Conservation (phyloP, 371 early-diverging fungal species). For the Smittium mucronatum region DNA sequence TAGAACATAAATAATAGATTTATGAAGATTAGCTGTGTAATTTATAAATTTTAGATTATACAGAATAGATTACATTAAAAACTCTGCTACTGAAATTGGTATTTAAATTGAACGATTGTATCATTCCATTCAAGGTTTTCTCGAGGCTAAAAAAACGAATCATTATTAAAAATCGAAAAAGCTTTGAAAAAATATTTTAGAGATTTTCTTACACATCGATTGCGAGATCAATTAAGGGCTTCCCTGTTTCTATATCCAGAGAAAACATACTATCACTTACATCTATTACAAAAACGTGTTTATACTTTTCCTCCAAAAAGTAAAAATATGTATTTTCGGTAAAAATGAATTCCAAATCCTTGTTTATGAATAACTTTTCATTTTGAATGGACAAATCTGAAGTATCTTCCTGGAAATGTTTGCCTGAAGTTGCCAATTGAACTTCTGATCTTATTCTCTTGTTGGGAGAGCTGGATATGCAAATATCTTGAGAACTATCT, state of each 20-base stretch:
- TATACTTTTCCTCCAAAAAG: constrained; percentile 25
- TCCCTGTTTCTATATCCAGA: constrained; percentile 28
- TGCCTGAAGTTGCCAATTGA: no score
- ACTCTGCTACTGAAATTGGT: constrained; percentile 15
- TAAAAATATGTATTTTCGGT: constrained; percentile 33
- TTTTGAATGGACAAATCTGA: no score
- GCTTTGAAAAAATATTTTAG: no score
- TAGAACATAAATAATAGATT: no score
- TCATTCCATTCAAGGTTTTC: constrained; percentile 32
- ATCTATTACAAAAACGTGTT: constrained; percentile 32
- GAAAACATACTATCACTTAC: constrained; percentile 35
- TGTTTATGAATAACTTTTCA: no score
- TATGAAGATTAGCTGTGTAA: no score
- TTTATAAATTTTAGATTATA: no score
- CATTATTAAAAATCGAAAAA: no score
- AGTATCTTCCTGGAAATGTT: no score
- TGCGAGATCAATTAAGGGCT: constrained; percentile 24
- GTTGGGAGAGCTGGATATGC: no score
- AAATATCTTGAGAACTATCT: no score
- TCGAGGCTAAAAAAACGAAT: constrained; percentile 16
- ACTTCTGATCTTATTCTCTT: no score
- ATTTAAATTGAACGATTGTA: constrained; percentile 25
- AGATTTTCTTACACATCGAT: constrained; percentile 24
- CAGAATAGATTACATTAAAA: constrained; percentile 26
- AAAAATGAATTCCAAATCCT: constrained; percentile 24